These are phyloP conservation scores for Dictyostelium firmibasis DNA, from an alignment of 78 protist species.

Conservation along the genomic window DNA sequence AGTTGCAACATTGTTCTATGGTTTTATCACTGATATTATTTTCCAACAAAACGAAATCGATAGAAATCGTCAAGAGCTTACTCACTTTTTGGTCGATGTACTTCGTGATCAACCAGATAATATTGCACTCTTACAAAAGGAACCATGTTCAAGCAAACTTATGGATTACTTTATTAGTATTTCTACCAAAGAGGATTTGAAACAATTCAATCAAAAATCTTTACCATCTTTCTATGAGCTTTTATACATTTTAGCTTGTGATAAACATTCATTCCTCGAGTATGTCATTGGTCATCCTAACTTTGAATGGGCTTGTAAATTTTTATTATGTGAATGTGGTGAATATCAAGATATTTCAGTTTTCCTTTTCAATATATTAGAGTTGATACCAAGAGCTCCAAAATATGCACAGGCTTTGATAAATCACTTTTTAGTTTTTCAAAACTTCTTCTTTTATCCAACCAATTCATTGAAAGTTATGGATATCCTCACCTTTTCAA, in stretches of 20 bases:
- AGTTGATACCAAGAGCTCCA: neutral
- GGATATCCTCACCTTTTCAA: neutral
- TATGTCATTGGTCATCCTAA: constrained; percentile 10
- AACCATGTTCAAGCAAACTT: constrained; percentile 9
- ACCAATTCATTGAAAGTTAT: neutral
- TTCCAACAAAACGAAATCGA: constrained; percentile 39
- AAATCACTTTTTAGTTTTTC: neutral
- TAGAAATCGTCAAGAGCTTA: constrained; percentile 61
- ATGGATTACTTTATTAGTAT: constrained; percentile 70
- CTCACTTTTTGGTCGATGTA: constrained; percentile 2
- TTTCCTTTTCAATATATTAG: neutral
- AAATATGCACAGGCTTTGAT: neutral
- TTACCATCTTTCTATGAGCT: constrained; percentile 44
- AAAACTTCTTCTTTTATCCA: constrained; percentile 27
- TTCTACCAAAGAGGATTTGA: constrained; percentile 57
- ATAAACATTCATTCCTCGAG: neutral
- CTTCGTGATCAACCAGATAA: constrained; percentile 17
- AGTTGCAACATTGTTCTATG: neutral
- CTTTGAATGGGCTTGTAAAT: constrained; percentile 52
- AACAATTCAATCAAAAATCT: constrained; percentile 53
- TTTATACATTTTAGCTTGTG: neutral
- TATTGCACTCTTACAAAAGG: neutral
- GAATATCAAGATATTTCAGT: constrained; percentile 26
- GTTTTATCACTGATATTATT: neutral
- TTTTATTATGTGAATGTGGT: constrained; percentile 30